Evolutionary conservation across 768 basidiomycete species (phyloP), one percentile per base, ranked within the genome.

Genomic region (Rhizopogon vesiculosus): DNA sequence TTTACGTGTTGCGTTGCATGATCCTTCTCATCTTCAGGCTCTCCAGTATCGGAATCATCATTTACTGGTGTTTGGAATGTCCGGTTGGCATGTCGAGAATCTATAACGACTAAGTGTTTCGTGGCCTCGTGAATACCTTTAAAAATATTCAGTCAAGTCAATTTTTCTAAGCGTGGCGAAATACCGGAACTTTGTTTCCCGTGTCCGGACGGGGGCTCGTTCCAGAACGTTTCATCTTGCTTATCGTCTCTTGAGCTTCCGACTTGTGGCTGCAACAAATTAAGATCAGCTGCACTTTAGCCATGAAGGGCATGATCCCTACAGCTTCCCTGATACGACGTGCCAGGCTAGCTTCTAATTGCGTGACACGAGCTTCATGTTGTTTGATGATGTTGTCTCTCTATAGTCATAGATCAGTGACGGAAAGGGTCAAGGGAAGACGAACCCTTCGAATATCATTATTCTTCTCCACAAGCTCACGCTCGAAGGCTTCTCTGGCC

Each of bases 391-490:
- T 62, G 53, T 74, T 77, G 46, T 83, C 80, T 55, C 79, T 76
- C 83, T 84, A 57, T 39, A 46, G 45, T 39, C 9, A 52, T 41
- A 51, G 41, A 45, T 56, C 31, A 52, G 53, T 52, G 42, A 51
- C 39, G 59, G 44, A 35, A 45, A 13, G 15, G 50, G 41, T 12
- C 31, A 44, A 35, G 38, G 22, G 40, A 55, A 49, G 49, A 67
- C 73, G 42, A 57, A 83, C 83, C 58, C 77, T 72, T 56, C 77
- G 78, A 29, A 86, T 73, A 53, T 85, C 82, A 59, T 85, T 83
- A 51, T 72, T 73, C 63, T 84, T 84, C 25, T 71, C 73, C 31
- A 84, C 75, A 39, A 78, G 69, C 16, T 79, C 77, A 51, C 82
- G 75, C 57, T 83, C 83, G 59, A 83, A 76, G 19, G 78, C 66